These are phyloP conservation scores for Gossypioides kirkii DNA, from an alignment of 345 rosid species.

Conservation along the genomic window DNA sequence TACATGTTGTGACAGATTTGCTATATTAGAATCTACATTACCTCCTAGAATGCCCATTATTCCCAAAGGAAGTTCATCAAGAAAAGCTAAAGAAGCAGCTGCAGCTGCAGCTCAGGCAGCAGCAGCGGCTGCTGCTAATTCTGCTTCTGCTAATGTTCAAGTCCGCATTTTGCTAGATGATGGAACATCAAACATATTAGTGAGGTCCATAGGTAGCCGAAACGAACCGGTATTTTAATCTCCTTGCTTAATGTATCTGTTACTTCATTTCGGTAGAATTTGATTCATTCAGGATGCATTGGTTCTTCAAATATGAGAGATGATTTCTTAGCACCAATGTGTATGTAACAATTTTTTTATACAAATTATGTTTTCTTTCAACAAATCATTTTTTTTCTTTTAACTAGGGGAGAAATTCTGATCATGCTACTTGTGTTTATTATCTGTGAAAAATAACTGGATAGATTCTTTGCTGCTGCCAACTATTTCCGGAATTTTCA, in stretches of 20 bases:
- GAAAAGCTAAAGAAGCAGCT: slow-evolving; percentile 94
- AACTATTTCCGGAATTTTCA: not conserved
- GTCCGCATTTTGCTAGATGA: slow-evolving; percentile 97
- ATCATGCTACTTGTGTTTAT: not conserved
- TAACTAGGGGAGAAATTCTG: not conserved
- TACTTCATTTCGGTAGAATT: slow-evolving; percentile 8
- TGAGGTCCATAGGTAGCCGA: slow-evolving; percentile 87
- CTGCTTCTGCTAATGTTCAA: slow-evolving; percentile 95
- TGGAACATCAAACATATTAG: slow-evolving; percentile 95
- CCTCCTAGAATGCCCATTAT: slow-evolving; percentile 79
- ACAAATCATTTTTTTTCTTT: not conserved
- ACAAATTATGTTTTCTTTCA: not conserved
- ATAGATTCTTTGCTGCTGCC: not conserved
- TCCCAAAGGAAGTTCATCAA: slow-evolving; percentile 85
- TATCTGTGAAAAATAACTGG: not conserved
- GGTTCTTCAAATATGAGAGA: slow-evolving; percentile 9
- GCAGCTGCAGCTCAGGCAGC: slow-evolving; percentile 94
- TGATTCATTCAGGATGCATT: not conserved
- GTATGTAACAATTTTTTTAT: not conserved
- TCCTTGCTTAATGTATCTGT: slow-evolving; percentile 10
- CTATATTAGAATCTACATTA: slow-evolving; percentile 77
- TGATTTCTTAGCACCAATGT: not conserved
- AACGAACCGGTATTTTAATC: slow-evolving; percentile 68
- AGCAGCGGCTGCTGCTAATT: slow-evolving; percentile 84
- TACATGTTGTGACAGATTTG: slow-evolving; percentile 85